A percentile compares a stretch with the other conserved stretches of the same genome.
These are phyloP conservation scores for Margaritispora aquatica DNA, from an alignment of 495 filamentous ascomycete genomes.

Conservation along the genomic window DNA sequence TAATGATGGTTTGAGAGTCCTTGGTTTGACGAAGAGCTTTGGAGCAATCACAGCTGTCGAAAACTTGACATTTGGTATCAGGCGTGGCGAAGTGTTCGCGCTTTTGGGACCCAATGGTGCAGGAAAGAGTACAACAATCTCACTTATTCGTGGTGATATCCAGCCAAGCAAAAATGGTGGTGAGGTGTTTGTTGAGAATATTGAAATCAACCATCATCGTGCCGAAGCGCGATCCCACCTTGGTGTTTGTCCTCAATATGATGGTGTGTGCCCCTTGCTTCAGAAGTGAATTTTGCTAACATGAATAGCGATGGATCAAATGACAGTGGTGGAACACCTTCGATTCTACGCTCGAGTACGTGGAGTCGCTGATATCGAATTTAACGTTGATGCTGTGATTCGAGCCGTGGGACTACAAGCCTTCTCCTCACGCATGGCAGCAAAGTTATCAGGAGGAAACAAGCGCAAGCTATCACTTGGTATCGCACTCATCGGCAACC, in stretches of 20 bases:
- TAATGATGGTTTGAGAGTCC: slow-evolving; percentile 57
- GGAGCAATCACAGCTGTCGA: slow-evolving; percentile 66
- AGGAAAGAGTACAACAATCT: slow-evolving; percentile 82
- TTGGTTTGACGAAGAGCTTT: slow-evolving; percentile 73
- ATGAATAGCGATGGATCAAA: slow-evolving; percentile 47
- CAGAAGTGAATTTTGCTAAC: neutral
- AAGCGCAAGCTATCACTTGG: slow-evolving; percentile 67
- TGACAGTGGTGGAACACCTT: slow-evolving; percentile 68
- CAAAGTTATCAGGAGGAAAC: slow-evolving; percentile 65
- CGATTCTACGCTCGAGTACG: slow-evolving; percentile 67
- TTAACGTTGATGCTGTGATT: slow-evolving; percentile 56
- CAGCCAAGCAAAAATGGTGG: slow-evolving; percentile 51
- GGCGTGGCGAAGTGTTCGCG: slow-evolving; percentile 73
- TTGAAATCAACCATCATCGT: slow-evolving; percentile 57
- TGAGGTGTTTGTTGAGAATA: slow-evolving; percentile 67
- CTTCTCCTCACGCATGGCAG: slow-evolving; percentile 56
- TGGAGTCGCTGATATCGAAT: slow-evolving; percentile 54
- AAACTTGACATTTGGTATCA: slow-evolving; percentile 74
- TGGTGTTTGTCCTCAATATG: slow-evolving; percentile 75
- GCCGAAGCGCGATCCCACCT: slow-evolving; percentile 61
- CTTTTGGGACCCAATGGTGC: slow-evolving; percentile 79
- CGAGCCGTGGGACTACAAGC: slow-evolving; percentile 52
- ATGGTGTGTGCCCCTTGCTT: slow-evolving; percentile 28
- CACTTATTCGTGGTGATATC: slow-evolving; percentile 77
- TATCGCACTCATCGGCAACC: slow-evolving; percentile 75